Conservation (phyloP, 2,329 filamentous ascomycete species). For the Cladosporium cucumerinum region DNA sequence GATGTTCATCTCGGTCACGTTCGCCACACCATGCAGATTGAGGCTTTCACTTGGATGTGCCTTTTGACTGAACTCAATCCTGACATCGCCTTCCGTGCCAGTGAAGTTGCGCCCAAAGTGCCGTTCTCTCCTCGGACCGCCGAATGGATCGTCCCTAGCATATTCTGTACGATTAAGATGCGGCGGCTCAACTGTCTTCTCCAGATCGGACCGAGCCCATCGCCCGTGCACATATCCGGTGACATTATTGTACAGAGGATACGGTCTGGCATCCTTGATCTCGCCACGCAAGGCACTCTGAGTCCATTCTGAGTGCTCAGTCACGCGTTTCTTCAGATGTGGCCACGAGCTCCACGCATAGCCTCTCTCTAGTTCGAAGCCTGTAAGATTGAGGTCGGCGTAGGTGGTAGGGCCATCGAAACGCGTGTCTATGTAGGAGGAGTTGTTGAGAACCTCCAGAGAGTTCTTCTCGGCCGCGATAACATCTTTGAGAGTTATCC, state of each 20-base stretch:
- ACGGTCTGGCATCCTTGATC: slow-evolving; percentile 37
- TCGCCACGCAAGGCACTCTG: slow-evolving; percentile 34
- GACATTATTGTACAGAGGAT: slow-evolving; percentile 72
- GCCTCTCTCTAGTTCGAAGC: slow-evolving; percentile 68
- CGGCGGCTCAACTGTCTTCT: slow-evolving; percentile 44
- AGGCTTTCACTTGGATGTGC: slow-evolving; percentile 35
- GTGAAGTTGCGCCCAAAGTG: slow-evolving; percentile 77
- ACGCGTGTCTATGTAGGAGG: slow-evolving; percentile 43
- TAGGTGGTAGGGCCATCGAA: slow-evolving; percentile 7
- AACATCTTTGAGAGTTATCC: slow-evolving; percentile 47
- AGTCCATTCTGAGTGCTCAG: slow-evolving; percentile 49
- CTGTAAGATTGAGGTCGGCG: slow-evolving; percentile 59
- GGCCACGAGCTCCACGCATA: slow-evolving; percentile 75
- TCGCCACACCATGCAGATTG: slow-evolving; percentile 37
- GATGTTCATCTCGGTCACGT: slow-evolving; percentile 66
- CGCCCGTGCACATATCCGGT: slow-evolving; percentile 74
- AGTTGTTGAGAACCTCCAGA: slow-evolving; percentile 49
- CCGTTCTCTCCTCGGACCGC: slow-evolving; percentile 46
- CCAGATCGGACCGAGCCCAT: slow-evolving; percentile 62
- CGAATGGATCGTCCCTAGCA: slow-evolving; percentile 64
- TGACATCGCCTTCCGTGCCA: slow-evolving; percentile 64
- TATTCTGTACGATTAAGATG: slow-evolving; percentile 53
- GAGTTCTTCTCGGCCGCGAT: slow-evolving; percentile 51
- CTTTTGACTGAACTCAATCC: slow-evolving; percentile 63
- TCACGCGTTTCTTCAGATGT: slow-evolving; percentile 62